Evolutionary conservation across 2,329 filamentous ascomycete genomes (phyloP), one percentile per base, ranked within the genome.

Genomic region (Allantophomopsis cytisporea): DNA sequence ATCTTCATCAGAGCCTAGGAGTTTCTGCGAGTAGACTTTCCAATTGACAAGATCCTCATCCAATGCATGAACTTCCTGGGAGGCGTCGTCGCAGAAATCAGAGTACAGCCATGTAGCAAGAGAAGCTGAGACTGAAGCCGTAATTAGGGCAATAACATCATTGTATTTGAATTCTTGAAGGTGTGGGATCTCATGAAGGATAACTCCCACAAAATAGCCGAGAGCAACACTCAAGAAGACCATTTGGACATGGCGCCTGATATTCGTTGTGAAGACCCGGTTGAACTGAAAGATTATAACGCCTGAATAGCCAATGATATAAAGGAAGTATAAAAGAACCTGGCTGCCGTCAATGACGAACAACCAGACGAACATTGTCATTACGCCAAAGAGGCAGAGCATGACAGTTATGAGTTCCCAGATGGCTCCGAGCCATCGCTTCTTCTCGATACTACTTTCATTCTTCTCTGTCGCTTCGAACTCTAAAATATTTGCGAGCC

Each of bases 241-340:
- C 7, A 54, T 54, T 16, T 47, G 48, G 35, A 60, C 52, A 38
- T 61, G 59, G 4, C 50, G 48, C 33, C 44, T 46, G 31, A 59
- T 49, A 39, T 59, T 55, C 2, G 51, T 59, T 12, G 59, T 60
- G 47, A 62, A 62, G 42, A 59, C 60, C 6, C 59, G 54, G 44
- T 62, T 62, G 51, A 60, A 60, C 50, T 62, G 59, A 44, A 61
- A 60, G 15, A 61, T 23, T 37, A 62, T 52, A 38, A 60, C 57
- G 10, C 53, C 49, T 1, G 55, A 54, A 45, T 62, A 62, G 1
- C 57, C 59, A 13, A 57, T 43, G 30, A 52, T 44, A 42, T 62
- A 62, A 16, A 50, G 45, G 37, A 54, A 58, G 40, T 60, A 62
- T 5, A 59, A 43, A 23, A 52, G 46, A n/a, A 55, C 51, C 8